A percentile compares a stretch with the other conserved stretches of the same genome.
Conservation (phyloP, 2,329 filamentous ascomycete genomes). For the Rosellinia necatrix region DNA sequence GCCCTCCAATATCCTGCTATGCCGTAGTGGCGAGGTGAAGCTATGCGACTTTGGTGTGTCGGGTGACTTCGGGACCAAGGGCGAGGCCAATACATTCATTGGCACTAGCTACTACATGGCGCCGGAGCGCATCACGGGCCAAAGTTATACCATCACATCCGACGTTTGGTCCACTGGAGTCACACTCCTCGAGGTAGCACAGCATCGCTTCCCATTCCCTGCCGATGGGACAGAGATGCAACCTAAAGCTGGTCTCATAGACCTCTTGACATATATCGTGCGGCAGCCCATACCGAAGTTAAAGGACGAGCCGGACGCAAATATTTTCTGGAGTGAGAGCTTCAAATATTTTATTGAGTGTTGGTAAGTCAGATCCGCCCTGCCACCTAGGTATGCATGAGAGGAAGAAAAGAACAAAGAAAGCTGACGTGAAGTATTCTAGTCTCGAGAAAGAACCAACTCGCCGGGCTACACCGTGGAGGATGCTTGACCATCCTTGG, state of each 20-base stretch:
- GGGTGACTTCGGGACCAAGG: constrained; percentile 97
- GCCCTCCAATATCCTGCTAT: constrained; percentile 93
- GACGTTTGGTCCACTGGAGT: constrained; percentile 98
- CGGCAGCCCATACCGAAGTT: constrained; percentile 92
- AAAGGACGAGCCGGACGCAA: constrained; percentile 89
- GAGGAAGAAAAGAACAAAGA: not conserved
- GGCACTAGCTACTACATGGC: constrained; percentile 99
- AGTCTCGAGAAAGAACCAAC: constrained; percentile 93
- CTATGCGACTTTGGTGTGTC: constrained; percentile 98
- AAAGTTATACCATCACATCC: constrained; percentile 97
- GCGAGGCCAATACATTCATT: constrained; percentile 98
- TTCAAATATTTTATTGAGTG: constrained; percentile 99
- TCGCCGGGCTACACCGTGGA: constrained; percentile 91
- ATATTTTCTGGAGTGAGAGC: constrained; percentile 92
- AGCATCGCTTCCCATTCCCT: constrained; percentile 97
- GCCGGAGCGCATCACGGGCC: constrained; percentile 94
- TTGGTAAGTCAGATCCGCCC: constrained; percentile 69
- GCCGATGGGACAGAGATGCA: constrained; percentile 96
- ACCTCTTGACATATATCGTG: constrained; percentile 96
- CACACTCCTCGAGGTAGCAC: constrained; percentile 96
- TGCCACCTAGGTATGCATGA: constrained; percentile 6
- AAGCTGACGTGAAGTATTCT: constrained; percentile 20
- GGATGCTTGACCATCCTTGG: constrained; percentile 99
- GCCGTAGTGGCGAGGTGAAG: constrained; percentile 91
- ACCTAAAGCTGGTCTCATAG: constrained; percentile 88